Evolutionary conservation across 2,329 filamentous ascomycete species (phyloP), one percentile per base, ranked within the genome.

Genomic region (Bipolaris victoriae): DNA sequence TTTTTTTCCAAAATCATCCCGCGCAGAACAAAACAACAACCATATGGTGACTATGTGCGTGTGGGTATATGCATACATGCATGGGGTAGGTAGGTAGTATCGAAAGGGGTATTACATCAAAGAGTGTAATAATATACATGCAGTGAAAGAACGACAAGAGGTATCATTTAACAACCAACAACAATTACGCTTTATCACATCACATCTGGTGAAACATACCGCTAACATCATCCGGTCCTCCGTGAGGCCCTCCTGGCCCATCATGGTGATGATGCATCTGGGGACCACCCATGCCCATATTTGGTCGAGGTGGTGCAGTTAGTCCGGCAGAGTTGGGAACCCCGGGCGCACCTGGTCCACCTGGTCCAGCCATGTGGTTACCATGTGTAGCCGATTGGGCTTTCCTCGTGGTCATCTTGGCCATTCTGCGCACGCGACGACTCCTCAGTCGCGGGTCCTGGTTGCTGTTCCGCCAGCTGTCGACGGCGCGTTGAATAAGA

Each of bases 381-480:
- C 82, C 78, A 67, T 86, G 81, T 61, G 87, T 65, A 84, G 82
- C 65, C 84, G 82, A 63, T 69, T 85, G 84, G 65, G 88, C 84
- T 79, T 95, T 94, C 74, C 94, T 88, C 72, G 86, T 93, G 79
- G 89, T 95, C 80, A 97, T 91, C 83, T 99, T 99, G 54, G 93
- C 93, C 91, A 96, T 95, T 65, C 95, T 88, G 65, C 95, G 88
- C 55, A 99, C 95, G 68, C 95, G 86, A 76, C 95, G 86, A 78
- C 94, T 98, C 74, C 95, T 87, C 72, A 98, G 82, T 66, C 93
- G 86, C 48, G 92, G 91, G 70, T 99, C 95, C 80, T 96, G 92
- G 79, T 98, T 98, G 84, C 94, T 98, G 81, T 99, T 99, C 62
- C 95, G 86, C 95, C 95, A 98, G 81, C 93, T 97, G 78, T 99